These are phyloP conservation scores for Lithospermum erythrorhizon DNA, from an alignment of 257 asterid genomes.

Conservation along the genomic window DNA sequence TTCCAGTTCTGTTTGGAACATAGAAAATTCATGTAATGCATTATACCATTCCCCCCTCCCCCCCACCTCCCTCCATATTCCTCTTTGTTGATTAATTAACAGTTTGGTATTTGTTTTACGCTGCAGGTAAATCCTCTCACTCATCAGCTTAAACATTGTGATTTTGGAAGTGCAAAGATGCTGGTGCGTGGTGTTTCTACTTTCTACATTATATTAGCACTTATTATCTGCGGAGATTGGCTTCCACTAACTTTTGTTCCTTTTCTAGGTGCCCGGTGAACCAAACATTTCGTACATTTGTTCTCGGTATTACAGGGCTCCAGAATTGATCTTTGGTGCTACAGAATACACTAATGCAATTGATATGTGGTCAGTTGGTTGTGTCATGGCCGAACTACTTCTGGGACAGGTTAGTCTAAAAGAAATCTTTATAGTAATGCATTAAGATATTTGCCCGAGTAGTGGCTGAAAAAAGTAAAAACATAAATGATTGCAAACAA, in stretches of 20 bases:
- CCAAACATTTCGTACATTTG: conserved; percentile 91
- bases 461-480: neutral
- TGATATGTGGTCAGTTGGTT: conserved; percentile 95
- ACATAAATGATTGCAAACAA: neutral
- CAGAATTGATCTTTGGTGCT: conserved; percentile 91
- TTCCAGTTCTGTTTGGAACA: neutral
- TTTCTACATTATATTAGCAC: conserved; percentile 1
- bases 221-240: neutral
- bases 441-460: neutral
- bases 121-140: conserved; percentile 79
- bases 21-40: neutral
- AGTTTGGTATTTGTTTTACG: neutral
- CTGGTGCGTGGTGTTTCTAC: conserved; percentile 40
- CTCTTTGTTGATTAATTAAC: neutral
- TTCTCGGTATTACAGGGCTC: conserved; percentile 91
- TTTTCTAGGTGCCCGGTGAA: conserved; percentile 67
- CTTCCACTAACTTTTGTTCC: conserved; percentile 5
- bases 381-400: conserved; percentile 92
- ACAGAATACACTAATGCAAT: conserved; percentile 85
- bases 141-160: conserved; percentile 85
- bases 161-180: conserved; percentile 96
- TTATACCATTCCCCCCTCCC: neutral
- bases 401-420: conserved; percentile 53
- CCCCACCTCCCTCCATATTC: no score
- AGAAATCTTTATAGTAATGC: neutral